Evolutionary conservation across 768 basidiomycete species (phyloP).

Genomic region (Boletus edulis): DNA sequence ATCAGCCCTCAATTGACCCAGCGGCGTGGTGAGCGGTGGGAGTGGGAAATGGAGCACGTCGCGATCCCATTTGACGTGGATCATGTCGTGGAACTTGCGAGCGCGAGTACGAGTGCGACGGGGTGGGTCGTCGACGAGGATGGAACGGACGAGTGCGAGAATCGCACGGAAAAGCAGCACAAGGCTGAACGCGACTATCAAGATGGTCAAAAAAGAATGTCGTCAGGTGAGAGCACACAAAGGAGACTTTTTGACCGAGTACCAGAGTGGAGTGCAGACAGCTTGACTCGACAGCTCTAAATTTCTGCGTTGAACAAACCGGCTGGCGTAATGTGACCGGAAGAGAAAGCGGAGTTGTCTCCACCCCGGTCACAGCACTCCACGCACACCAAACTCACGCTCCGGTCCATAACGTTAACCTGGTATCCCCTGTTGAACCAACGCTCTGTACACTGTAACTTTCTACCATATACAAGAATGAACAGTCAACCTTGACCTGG

Average conservation of each 20-base stretch:
- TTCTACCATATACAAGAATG: slow-evolving; percentile 10
- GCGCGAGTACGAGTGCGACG: slow-evolving; percentile 2
- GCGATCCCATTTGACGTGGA: slow-evolving; percentile 49
- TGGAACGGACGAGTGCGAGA: slow-evolving; percentile 18
- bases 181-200: slow-evolving; percentile 31
- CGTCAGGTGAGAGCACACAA: not conserved
- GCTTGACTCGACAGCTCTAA: slow-evolving; percentile 23
- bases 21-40: slow-evolving; percentile 56
- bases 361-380: no score
- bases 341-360: not conserved
- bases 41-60: slow-evolving; percentile 52
- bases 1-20: slow-evolving; percentile 54
- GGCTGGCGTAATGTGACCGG: slow-evolving; percentile 5
- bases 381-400: no score
- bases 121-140: not conserved
- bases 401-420: no score
- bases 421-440: no score
- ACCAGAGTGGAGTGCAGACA: slow-evolving; percentile 30
- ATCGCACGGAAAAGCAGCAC: slow-evolving; percentile 32
- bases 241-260: not conserved
- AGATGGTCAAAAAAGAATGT: not conserved
- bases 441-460: no score
- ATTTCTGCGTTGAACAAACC: not conserved
- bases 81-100: slow-evolving; percentile 29
- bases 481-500: not conserved